phyloP scores from a whole-genome alignment of 75 land plant species.

The Picea glauca region DNA sequence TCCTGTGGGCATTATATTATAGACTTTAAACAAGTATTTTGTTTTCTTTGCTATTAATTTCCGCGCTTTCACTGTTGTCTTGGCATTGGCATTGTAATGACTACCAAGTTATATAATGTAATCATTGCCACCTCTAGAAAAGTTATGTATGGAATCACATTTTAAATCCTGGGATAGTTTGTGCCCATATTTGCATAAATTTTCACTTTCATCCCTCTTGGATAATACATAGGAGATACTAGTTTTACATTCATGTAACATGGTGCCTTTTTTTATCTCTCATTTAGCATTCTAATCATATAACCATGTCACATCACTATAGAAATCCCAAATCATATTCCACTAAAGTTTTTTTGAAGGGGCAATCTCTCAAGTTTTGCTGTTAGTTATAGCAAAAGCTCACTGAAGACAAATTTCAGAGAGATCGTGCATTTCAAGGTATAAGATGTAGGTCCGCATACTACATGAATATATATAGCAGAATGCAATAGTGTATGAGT shows the following conservation, averaged over 20 bases:
- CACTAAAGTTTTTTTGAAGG: not conserved
- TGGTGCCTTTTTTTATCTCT: not conserved
- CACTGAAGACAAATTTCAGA: not conserved
- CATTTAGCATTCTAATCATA: not conserved
- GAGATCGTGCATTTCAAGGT: not conserved
- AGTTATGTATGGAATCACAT: not conserved
- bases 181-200: not conserved
- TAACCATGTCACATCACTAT: not conserved
- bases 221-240: not conserved
- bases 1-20: no score
- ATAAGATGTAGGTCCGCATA: no score
- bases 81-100: no score
- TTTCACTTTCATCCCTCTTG: not conserved
- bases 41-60: no score
- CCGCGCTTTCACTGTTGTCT: no score
- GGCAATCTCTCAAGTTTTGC: not conserved
- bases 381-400: not conserved
- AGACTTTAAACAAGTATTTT: no score
- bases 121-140: not conserved
- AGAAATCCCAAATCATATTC: not conserved
- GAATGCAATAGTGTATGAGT: not conserved
- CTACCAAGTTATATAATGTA: not conserved
- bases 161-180: not conserved
- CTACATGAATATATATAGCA: not conserved
- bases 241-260: not conserved